These are phyloP conservation scores for Rhodotorula diobovata DNA, from an alignment of 768 basidiomycete species.

Conservation along the genomic window DNA sequence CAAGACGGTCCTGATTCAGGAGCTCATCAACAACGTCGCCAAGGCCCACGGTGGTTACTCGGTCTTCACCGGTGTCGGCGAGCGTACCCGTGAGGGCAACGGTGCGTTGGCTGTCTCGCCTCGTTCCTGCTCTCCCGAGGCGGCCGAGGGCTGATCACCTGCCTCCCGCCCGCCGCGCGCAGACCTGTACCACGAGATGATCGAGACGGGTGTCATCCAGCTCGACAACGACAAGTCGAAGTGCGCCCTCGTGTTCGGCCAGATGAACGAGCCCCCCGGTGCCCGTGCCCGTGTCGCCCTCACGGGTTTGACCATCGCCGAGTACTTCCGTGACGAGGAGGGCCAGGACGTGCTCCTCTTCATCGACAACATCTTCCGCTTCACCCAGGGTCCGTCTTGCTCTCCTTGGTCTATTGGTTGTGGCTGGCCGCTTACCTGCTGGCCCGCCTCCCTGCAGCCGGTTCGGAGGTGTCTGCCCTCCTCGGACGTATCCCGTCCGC, in stretches of 20 bases:
- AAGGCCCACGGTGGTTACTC: constrained; percentile 99
- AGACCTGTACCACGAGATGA: constrained; percentile 92
- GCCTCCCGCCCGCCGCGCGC: not conserved
- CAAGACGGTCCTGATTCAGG: constrained; percentile 97
- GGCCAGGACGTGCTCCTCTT: constrained; percentile 99
- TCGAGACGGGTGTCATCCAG: constrained; percentile 99
- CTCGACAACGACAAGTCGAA: constrained; percentile 94
- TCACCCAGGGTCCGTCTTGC: constrained; percentile 65
- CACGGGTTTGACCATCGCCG: constrained; percentile 97
- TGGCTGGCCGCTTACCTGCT: not conserved
- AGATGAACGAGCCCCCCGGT: constrained; percentile 99
- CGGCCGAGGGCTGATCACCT: not conserved
- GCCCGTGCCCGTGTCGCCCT: constrained; percentile 99
- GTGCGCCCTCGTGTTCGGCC: constrained; percentile 99
- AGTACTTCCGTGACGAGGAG: constrained; percentile 99
- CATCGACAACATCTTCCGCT: constrained; percentile 99
- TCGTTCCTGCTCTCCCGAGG: too few relatives aligned
- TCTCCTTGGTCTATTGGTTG: too few relatives aligned
- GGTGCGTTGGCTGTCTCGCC: constrained; percentile 48
- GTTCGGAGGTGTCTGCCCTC: constrained; percentile 99
- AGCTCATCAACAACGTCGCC: constrained; percentile 98
- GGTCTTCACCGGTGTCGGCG: constrained; percentile 76
- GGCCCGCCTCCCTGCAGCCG: constrained; percentile 54
- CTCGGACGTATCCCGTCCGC: constrained; percentile 99
- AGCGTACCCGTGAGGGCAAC: constrained; percentile 99